phyloP scores from a whole-genome alignment of 2,329 filamentous ascomycete species.

The Clathrospora elynae region DNA sequence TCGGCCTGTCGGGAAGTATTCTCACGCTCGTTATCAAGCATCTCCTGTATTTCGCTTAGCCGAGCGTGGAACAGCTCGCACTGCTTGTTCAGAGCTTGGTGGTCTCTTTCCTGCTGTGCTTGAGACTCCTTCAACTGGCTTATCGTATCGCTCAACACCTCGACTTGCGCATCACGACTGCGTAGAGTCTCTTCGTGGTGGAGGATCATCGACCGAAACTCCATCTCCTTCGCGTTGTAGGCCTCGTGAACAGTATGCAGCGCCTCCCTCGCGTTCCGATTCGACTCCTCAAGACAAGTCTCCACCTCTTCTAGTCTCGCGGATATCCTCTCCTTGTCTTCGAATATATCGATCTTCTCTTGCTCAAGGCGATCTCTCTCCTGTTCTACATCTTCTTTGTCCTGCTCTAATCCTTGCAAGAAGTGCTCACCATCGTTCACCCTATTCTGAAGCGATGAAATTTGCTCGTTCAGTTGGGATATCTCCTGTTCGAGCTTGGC shows the following conservation, averaged over 20 bases:
- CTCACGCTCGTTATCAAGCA: slow-evolving; percentile 29
- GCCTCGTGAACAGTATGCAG: slow-evolving; percentile 28
- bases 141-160: slow-evolving; percentile 16
- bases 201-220: slow-evolving; percentile 30
- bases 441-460: slow-evolving; percentile 41
- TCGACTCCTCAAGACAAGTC: slow-evolving; percentile 48
- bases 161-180: slow-evolving; percentile 9
- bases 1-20: slow-evolving; percentile 17
- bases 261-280: slow-evolving; percentile 38
- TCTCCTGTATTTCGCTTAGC: slow-evolving; percentile 26
- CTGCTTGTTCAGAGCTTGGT: slow-evolving; percentile 14
- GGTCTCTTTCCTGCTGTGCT: slow-evolving; percentile 17
- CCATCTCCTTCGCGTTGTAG: slow-evolving; percentile 46
- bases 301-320: slow-evolving; percentile 39
- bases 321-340: slow-evolving; percentile 41
- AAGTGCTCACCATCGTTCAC: slow-evolving; percentile 31
- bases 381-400: slow-evolving; percentile 45
- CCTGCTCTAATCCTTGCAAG: slow-evolving; percentile 46
- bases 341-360: slow-evolving; percentile 47
- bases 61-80: slow-evolving; percentile 44
- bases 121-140: slow-evolving; percentile 11
- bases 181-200: slow-evolving; percentile 24
- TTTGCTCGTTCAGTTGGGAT: slow-evolving; percentile 41
- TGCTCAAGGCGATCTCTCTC: slow-evolving; percentile 28
- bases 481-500: slow-evolving; percentile 41